Base-by-base conservation (phyloP, 805 yeast genomes). In the Candida ficus region DNA sequence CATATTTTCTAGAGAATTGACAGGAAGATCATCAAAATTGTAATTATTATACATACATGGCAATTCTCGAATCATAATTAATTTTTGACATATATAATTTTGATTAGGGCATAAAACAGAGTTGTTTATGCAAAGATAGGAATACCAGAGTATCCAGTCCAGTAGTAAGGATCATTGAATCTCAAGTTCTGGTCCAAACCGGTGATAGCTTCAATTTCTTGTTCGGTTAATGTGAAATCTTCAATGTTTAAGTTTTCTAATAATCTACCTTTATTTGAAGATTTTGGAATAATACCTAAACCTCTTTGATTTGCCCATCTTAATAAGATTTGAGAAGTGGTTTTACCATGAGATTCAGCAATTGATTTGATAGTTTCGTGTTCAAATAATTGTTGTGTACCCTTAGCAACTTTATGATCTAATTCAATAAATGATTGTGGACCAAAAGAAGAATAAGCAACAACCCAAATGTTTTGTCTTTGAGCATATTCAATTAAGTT, bases 241-340 rank as follows among this genome's bases (percentile, higher is more conserved):
- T 74, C 71, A 50, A 78, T 71, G 31, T 67, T 49, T 62, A 85
- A 70, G 67, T 85, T 85, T 51, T 70, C 73, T 37, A 65, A 47
- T 50, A 85, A 67, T 63, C 95, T 75, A 42, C 70, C 78, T 57
- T 73, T 73, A 60, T 80, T 73, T 60, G 80, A 79, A 13, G 90
- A 81, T 67, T 85, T 85, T 64, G 95, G 95, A 66, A 85, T 85
- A 44, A 85, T 78, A 31, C 85, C 84, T 45, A 85, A 57, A 41
- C 73, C 74, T 63, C 89, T 76, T 66, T 85, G 93, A 27, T 90
- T 80, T 35, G 90, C 85, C 95, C 95, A 85, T 69, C 91, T 76
- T 48, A 85, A 67, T 46, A 85, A 67, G 16, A 85, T 80, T 63
- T 83, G 83, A 23, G 88, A 80, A 17, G 87, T 60, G 25, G 83